A percentile compares a stretch with the other conserved stretches of the same genome.
These are phyloP conservation scores for Eucalyptus pauciflora DNA, from an alignment of 345 rosid genomes.

Conservation along the genomic window DNA sequence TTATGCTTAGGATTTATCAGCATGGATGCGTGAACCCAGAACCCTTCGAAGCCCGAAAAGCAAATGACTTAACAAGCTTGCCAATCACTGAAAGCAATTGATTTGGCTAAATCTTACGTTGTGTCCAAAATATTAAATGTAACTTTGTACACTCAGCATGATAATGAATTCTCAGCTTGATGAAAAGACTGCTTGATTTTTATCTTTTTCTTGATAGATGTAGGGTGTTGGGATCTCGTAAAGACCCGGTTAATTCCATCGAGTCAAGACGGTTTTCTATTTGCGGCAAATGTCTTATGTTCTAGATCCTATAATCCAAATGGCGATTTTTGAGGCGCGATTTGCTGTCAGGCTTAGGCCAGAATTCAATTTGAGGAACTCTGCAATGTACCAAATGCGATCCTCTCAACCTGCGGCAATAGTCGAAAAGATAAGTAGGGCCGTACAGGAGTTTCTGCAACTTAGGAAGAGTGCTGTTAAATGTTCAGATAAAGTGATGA, in stretches of 20 bases:
- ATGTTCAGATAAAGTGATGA: not conserved
- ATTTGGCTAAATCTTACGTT: not conserved
- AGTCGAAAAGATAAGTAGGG: not conserved
- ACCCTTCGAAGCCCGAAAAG: not conserved
- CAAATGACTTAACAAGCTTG: not conserved
- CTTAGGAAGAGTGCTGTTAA: not conserved
- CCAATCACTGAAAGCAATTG: not conserved
- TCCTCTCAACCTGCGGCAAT: not conserved
- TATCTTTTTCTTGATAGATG: not conserved
- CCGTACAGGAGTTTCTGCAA: not conserved
- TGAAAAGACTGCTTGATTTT: rapidly evolving
- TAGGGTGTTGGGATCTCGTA: not conserved
- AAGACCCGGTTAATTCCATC: not conserved
- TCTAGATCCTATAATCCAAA: not conserved
- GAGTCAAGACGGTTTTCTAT: not conserved
- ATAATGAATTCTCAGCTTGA: not conserved
- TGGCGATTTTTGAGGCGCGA: rapidly evolving
- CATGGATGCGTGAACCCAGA: not conserved
- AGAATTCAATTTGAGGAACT: not conserved
- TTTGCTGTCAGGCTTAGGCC: not conserved
- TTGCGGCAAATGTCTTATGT: not conserved
- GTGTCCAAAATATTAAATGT: not conserved
- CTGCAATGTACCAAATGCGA: not conserved
- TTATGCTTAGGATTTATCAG: not conserved
- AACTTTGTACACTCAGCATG: not conserved